phyloP scores from a whole-genome alignment of 2,329 filamentous ascomycete species.

The Trichoderma arundinaceum region DNA sequence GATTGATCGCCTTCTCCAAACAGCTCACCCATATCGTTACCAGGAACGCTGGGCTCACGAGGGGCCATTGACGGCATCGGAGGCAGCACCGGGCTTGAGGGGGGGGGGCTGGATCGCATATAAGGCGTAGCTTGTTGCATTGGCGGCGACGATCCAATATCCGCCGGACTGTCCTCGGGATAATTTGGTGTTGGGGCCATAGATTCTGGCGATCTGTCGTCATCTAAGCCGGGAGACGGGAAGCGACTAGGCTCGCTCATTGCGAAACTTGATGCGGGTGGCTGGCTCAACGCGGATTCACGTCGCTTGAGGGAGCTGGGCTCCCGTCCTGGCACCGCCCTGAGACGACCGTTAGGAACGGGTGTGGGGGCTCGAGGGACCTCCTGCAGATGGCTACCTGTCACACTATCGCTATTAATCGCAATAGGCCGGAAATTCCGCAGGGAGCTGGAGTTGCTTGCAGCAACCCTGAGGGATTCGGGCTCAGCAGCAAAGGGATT shows the following conservation, averaged over 20 bases:
- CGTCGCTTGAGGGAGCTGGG: conserved; percentile 51
- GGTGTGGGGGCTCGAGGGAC: conserved; percentile 79
- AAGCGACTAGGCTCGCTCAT: conserved; percentile 48
- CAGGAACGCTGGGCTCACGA: conserved; percentile 84
- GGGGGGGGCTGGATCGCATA: conserved; percentile 65
- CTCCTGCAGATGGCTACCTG: conserved; percentile 67
- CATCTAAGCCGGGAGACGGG: conserved; percentile 54
- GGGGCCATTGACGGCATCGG: conserved; percentile 59
- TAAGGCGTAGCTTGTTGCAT: conserved; percentile 67
- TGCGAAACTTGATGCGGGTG: conserved; percentile 55
- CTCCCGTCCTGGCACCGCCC: conserved; percentile 41
- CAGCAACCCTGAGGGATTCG: conserved; percentile 86
- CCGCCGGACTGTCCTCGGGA: conserved; percentile 72
- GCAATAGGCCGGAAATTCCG: conserved; percentile 80
- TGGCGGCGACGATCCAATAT: conserved; percentile 90
- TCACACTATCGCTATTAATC: conserved; percentile 51
- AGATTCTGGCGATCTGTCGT: conserved; percentile 61
- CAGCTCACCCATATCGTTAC: conserved; percentile 72
- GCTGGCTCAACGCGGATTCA: conserved; percentile 63
- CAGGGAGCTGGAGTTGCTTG: conserved; percentile 86
- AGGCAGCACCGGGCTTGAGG: conserved; percentile 80
- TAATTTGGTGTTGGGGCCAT: conserved; percentile 57
- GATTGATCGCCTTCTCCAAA: conserved; percentile 66
- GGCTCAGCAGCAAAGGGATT: conserved; percentile 73
- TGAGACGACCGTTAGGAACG: conserved; percentile 59